phyloP scores from a whole-genome alignment of 441 rosid species.

The Populus hybrid region DNA sequence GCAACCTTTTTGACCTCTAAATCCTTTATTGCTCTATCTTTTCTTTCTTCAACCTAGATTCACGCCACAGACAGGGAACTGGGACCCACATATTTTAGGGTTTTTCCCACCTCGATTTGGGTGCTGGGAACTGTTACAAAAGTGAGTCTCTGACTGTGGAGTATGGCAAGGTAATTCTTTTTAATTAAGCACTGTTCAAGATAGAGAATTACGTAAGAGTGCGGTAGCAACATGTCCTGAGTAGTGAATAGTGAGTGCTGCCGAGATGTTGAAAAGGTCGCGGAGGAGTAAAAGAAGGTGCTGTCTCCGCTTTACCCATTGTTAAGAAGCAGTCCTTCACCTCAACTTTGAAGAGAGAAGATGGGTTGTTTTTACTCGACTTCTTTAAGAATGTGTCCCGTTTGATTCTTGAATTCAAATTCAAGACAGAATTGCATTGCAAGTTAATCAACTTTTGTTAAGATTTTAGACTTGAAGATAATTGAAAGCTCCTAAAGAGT shows the following conservation, averaged over 20 bases:
- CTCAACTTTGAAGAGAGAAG: not conserved
- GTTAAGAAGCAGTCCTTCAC: not conserved
- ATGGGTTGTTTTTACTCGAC: not conserved
- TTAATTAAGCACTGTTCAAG: not conserved
- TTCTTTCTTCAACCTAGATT: not conserved
- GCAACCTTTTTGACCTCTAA: not conserved
- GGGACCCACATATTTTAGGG: slow-evolving; percentile 13
- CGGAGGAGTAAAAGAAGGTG: not conserved
- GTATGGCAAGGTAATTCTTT: not conserved
- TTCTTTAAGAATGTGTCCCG: not conserved
- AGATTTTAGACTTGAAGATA: no score
- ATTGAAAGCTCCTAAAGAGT: no score
- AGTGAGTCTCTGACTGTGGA: slow-evolving; percentile 10
- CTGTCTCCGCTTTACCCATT: not conserved
- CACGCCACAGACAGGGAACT: slow-evolving; percentile 12
- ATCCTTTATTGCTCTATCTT: not conserved
- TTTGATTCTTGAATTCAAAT: not conserved
- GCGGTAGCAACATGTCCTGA: not conserved
- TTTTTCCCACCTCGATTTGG: not conserved
- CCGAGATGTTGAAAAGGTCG: not conserved
- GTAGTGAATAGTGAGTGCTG: not conserved
- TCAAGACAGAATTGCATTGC: no score
- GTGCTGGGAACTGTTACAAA: slow-evolving; percentile 23
- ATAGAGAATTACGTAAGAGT: not conserved
- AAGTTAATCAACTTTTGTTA: no score